Evolutionary conservation across 2,329 filamentous ascomycete species (phyloP).

Genomic region (Diaporthe citri): DNA sequence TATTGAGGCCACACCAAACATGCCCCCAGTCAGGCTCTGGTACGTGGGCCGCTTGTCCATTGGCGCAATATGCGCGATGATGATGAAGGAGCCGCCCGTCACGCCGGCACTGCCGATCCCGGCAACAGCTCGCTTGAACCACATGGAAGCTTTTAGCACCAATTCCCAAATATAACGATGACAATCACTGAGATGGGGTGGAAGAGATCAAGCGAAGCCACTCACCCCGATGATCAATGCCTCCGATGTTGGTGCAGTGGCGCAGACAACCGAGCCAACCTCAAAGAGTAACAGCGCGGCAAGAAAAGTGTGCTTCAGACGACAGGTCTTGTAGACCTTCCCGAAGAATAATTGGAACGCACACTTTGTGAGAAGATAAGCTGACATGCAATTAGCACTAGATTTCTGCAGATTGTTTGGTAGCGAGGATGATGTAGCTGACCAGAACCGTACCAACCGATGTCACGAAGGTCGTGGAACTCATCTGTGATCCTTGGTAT

Average conservation of each 20-base stretch:
- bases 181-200: neutral
- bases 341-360: conserved; percentile 37
- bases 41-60: conserved; percentile 46
- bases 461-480: conserved; percentile 52
- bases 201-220: neutral
- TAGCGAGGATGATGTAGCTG: neutral
- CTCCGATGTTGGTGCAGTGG: conserved; percentile 45
- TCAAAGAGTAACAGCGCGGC: conserved; percentile 48
- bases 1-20: conserved; percentile 57
- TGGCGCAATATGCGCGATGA: conserved; percentile 51
- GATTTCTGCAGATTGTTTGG: too few species aligned
- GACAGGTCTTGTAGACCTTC: conserved; percentile 36
- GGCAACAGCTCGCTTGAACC: conserved; percentile 43
- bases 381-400: conserved; percentile 19
- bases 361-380: conserved; percentile 45
- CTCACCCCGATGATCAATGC: conserved; percentile 45
- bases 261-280: conserved; percentile 54
- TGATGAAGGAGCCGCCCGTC: conserved; percentile 56
- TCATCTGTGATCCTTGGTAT: conserved; percentile 55
- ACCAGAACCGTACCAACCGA: conserved; percentile 58
- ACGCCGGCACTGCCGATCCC: conserved; percentile 54
- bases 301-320: neutral
- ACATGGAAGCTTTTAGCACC: neutral
- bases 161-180: too few species aligned
- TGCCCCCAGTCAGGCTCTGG: conserved; percentile 54